Conservation (phyloP, 208 protist genomes). For the Leishmania arabica region DNA sequence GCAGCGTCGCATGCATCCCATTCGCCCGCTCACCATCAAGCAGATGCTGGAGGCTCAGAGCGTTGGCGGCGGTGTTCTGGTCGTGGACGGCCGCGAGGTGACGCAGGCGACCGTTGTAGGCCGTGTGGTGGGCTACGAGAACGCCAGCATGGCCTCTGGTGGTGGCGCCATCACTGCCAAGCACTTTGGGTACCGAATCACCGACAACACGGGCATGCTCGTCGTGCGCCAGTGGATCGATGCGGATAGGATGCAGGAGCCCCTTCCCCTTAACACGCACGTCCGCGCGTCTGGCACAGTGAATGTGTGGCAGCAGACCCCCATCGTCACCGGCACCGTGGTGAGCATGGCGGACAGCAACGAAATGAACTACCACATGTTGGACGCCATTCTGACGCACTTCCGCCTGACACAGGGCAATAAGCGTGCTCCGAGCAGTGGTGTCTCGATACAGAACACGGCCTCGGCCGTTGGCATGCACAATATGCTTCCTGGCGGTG, state of each 20-base stretch:
- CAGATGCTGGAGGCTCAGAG: conserved; percentile 84
- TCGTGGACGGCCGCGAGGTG: conserved; percentile 87
- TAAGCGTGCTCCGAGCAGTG: conserved; percentile 26
- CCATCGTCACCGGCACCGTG: conserved; percentile 86
- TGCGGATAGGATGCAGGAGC: conserved; percentile 56
- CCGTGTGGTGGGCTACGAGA: conserved; percentile 82
- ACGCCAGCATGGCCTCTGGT: conserved; percentile 47
- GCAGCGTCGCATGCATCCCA: conserved; percentile 82
- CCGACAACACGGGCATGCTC: conserved; percentile 84
- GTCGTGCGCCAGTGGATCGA: conserved; percentile 88
- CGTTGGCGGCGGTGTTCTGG: conserved; percentile 85
- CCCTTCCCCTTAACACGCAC: conserved; percentile 75
- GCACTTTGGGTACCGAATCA: conserved; percentile 86
- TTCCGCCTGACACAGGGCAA: conserved; percentile 80
- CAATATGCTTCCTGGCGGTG: conserved; percentile 75
- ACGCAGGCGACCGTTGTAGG: conserved; percentile 87
- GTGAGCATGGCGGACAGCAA: conserved; percentile 85
- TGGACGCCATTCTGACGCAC: conserved; percentile 89
- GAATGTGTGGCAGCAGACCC: conserved; percentile 87
- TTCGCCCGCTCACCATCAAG: conserved; percentile 90
- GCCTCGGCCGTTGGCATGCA: conserved; percentile 54
- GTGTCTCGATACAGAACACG: conserved; percentile 58
- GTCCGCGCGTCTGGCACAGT: conserved; percentile 85
- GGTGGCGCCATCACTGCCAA: conserved; percentile 81
- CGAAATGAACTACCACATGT: conserved; percentile 88